Evolutionary conservation across 139 green algal species (phyloP).

Genomic region (Tetraselmis striata): DNA sequence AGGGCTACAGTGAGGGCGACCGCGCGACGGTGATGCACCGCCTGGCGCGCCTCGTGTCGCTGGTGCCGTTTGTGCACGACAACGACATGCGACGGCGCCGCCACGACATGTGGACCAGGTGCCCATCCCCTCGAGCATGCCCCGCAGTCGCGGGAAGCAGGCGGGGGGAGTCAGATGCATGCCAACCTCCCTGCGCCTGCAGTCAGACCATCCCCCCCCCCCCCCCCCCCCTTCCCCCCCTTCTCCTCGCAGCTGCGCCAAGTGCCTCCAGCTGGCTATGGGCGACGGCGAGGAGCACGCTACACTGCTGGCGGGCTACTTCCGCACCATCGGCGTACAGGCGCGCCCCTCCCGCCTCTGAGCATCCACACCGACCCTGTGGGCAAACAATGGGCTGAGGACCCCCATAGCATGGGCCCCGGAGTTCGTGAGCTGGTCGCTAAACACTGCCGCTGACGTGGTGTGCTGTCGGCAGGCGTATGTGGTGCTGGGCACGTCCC

Average conservation of each 20-base stretch:
- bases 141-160: no score
- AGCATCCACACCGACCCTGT: no score
- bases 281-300: slow-evolving; percentile 51
- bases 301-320: slow-evolving; percentile 49
- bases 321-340: slow-evolving; percentile 10
- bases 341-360: no score
- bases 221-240: no score
- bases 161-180: no score
- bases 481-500: slow-evolving; percentile 43
- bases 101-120: slow-evolving; percentile 37
- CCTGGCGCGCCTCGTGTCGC: neutral
- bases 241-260: slow-evolving; percentile 18
- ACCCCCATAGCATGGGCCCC: no score
- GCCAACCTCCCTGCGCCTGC: no score
- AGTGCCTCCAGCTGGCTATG: slow-evolving; percentile 30
- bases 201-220: no score
- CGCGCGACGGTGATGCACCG: slow-evolving; percentile 7
- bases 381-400: no score
- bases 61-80: slow-evolving; percentile 12
- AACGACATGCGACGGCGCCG: slow-evolving; percentile 23
- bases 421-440: no score
- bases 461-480: slow-evolving; percentile 27
- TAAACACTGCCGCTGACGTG: no score
- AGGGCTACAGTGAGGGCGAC: neutral
- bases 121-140: no score